Evolutionary conservation across 805 yeast species (phyloP).

Genomic region (Blastobotrys americana): DNA sequence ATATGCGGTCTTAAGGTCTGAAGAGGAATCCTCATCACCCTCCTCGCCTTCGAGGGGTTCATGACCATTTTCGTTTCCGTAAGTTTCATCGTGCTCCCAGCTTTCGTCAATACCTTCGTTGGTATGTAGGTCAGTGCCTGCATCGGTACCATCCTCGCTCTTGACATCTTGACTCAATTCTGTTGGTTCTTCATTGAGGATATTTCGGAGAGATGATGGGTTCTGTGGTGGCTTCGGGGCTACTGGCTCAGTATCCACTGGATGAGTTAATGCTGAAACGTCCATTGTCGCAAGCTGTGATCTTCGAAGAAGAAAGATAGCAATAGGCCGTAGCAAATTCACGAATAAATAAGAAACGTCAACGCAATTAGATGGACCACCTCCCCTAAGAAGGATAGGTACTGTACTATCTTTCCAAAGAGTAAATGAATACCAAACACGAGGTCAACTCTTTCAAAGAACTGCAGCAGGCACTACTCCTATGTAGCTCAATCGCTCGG

Average conservation of each 20-base stretch:
- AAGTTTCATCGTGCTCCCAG: too few species aligned
- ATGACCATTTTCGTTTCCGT: background rate
- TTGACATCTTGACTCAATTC: background rate
- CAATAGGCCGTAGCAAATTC: too few species aligned
- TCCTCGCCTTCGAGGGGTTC: background rate
- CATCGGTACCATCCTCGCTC: conserved; percentile 3
- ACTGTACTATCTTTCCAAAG: too few species aligned
- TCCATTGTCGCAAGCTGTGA: background rate
- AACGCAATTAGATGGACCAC: too few species aligned
- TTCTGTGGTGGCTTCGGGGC: background rate
- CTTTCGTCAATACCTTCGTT: conserved; percentile 2
- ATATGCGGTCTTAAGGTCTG: background rate
- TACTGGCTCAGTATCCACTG: background rate
- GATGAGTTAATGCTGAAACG: background rate
- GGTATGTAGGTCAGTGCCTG: conserved; percentile 2
- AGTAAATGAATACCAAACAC: too few species aligned
- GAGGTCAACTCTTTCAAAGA: too few species aligned
- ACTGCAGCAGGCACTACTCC: too few species aligned
- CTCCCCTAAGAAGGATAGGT: too few species aligned
- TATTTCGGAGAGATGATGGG: background rate
- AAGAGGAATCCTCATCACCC: background rate
- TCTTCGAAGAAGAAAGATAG: too few species aligned
- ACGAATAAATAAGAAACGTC: too few species aligned
- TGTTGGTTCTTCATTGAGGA: background rate
- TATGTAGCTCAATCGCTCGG: too few species aligned